Evolutionary conservation across 2,329 filamentous ascomycete genomes (phyloP), one percentile per base, ranked within the genome.

Genomic region (Cercospora sp.): DNA sequence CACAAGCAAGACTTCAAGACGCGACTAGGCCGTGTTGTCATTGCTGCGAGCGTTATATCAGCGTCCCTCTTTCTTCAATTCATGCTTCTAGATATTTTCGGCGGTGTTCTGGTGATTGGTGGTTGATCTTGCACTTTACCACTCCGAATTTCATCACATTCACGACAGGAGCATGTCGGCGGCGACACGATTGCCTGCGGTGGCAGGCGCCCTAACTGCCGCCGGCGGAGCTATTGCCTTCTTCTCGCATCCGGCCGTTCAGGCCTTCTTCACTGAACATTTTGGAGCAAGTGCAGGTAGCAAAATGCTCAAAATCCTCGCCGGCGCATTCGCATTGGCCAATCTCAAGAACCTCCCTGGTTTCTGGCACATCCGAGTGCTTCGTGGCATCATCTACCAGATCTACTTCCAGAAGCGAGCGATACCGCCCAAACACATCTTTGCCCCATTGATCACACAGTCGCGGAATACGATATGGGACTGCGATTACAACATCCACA

Each of bases 401-500:
- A 73, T 84, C 51, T 82, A 83, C 73, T 68, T 83, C 64, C 74
- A 76, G 36, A 63, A 59, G 36, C 79, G 81, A 63, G 80, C 80
- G 0, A 80, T 78, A 1, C 75, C 77, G 1, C 79, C 89, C 1
- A 84, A 88, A 69, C 87, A 90, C 48, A 86, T 95, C 72, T 95
- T 94, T 82, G 86, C 88, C 60, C 89, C 91, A 59, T 81, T 91
- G 48, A 88, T 91, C 67, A 88, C 89, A 16, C 82, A 84, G 45
- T 87, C 90, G 6, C 87, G 89, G 75, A 87, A 90, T 13, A 87
- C 91, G 0, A 81, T 91, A 64, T 85, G 91, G 73, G 93, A 96
- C 80, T 92, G 90, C 75, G 94, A 97, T 81, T 93, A 93, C 82
- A 94, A 95, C 81, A 77, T 93, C 53, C 91, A 94, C 84, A 93